phyloP scores from a whole-genome alignment of 2,329 filamentous ascomycete species.

The Pleochaeta shiraiana region DNA sequence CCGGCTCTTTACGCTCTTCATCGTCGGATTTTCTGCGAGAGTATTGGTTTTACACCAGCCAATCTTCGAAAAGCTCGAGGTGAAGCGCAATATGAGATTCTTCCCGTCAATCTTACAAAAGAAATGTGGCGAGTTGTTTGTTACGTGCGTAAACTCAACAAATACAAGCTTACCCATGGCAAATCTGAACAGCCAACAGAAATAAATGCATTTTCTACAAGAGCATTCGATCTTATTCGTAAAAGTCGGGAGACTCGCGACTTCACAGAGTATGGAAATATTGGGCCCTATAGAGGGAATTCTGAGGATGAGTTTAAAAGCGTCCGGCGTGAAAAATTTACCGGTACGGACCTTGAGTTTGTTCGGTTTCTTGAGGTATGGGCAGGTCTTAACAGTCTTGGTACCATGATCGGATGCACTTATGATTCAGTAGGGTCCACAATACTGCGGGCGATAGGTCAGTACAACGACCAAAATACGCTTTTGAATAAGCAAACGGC shows the following conservation, averaged over 20 bases:
- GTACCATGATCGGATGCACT: conserved; percentile 8
- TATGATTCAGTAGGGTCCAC: conserved; percentile 39
- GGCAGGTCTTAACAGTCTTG: conserved; percentile 22
- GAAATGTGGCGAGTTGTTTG: conserved; percentile 28
- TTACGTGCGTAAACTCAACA: conserved; percentile 28
- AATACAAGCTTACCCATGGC: background rate
- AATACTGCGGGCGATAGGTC: conserved; percentile 36
- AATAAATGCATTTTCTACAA: conserved; percentile 20
- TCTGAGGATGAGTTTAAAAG: conserved; percentile 6
- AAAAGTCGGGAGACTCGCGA: conserved; percentile 26
- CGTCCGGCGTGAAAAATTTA: conserved; percentile 7
- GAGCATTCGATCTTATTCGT: conserved; percentile 29
- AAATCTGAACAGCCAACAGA: background rate
- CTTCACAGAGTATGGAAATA: conserved; percentile 29
- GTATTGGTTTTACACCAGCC: conserved; percentile 37
- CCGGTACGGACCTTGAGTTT: conserved; percentile 6
- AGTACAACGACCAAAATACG: conserved; percentile 28
- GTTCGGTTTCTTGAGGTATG: conserved; percentile 50
- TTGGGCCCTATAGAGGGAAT: conserved; percentile 20
- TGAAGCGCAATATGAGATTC: conserved; percentile 40
- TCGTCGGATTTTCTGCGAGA: conserved; percentile 35
- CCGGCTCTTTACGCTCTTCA: conserved; percentile 47
- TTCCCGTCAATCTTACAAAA: conserved; percentile 30
- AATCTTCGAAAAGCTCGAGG: conserved; percentile 24
- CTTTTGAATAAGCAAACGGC: conserved; percentile 26